These are phyloP conservation scores for Gorgonomyces haynaldii DNA, from an alignment of 192 early-diverging fungal species.

Conservation along the genomic window DNA sequence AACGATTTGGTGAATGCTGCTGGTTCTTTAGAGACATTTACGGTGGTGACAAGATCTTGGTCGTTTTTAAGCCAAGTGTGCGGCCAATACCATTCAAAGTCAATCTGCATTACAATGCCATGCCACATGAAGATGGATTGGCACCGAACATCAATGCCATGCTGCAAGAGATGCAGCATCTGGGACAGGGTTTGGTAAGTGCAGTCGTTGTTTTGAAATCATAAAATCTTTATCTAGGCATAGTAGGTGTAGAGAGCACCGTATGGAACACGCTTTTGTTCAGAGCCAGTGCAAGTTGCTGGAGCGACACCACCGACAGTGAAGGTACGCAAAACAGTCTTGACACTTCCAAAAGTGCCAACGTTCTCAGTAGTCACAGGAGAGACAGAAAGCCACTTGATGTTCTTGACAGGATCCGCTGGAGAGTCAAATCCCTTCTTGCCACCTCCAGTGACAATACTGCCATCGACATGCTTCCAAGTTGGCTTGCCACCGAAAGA, in stretches of 20 bases:
- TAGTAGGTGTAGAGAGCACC: slow-evolving; percentile 6
- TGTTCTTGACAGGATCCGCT: not conserved
- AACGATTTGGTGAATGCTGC: slow-evolving; percentile 48
- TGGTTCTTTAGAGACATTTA: slow-evolving; percentile 64
- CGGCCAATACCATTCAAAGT: slow-evolving; percentile 44
- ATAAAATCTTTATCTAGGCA: not conserved
- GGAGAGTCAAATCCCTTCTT: slow-evolving; percentile 1
- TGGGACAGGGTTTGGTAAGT: not conserved
- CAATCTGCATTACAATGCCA: slow-evolving; percentile 43
- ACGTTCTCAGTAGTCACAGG: not conserved
- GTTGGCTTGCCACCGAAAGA: slow-evolving; percentile 2
- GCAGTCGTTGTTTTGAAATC: slow-evolving; percentile 6
- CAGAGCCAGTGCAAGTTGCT: slow-evolving; percentile 1
- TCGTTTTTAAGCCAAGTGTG: slow-evolving; percentile 50
- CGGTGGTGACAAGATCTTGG: slow-evolving; percentile 57
- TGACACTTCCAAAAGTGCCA: slow-evolving; percentile 1
- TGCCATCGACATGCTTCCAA: not conserved
- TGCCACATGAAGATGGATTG: slow-evolving; percentile 27
- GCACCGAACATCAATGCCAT: not conserved
- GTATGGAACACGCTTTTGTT: not conserved
- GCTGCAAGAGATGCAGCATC: not conserved
- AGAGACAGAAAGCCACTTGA: not conserved
- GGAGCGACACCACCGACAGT: slow-evolving; percentile 6
- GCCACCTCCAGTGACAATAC: not conserved
- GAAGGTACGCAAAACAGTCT: slow-evolving; percentile 2